Evolutionary conservation across 305 asterid species (phyloP).

Genomic region (Fraxinus nigra): DNA sequence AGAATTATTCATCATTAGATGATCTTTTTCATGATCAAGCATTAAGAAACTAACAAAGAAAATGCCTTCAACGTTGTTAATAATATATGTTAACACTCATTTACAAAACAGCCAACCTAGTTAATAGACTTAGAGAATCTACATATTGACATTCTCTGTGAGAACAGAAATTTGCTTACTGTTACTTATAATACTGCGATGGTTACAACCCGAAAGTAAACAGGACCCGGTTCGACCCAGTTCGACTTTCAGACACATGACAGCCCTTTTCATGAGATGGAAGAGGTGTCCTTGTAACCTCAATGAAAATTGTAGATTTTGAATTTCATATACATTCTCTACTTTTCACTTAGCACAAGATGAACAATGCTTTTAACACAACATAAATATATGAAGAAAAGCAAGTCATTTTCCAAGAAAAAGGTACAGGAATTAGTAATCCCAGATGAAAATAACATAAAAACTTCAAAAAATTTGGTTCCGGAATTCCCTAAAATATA

Average conservation of each 20-base stretch:
- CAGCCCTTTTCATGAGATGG: background rate
- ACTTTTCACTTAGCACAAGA: background rate
- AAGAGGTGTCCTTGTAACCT: background rate
- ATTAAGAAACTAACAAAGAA: background rate
- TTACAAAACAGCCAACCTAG: background rate
- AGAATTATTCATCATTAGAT: background rate
- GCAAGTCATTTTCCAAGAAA: background rate
- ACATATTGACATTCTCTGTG: background rate
- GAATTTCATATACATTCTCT: background rate
- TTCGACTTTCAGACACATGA: background rate
- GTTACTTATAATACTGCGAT: background rate
- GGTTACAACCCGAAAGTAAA: background rate
- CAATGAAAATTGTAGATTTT: background rate
- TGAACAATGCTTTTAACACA: background rate
- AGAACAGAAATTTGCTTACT: background rate
- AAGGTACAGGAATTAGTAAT: background rate
- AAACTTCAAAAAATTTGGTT: background rate
- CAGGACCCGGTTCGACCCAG: background rate
- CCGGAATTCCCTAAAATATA: background rate
- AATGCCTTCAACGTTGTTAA: background rate
- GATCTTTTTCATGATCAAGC: background rate
- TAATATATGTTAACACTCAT: background rate
- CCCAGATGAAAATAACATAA: background rate
- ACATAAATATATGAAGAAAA: background rate
- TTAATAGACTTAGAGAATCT: background rate